Percentiles rank a stretch among this genome's conserved stretches.
Conservation (phyloP, 768 basidiomycete species). For the Russula emetica region DNA sequence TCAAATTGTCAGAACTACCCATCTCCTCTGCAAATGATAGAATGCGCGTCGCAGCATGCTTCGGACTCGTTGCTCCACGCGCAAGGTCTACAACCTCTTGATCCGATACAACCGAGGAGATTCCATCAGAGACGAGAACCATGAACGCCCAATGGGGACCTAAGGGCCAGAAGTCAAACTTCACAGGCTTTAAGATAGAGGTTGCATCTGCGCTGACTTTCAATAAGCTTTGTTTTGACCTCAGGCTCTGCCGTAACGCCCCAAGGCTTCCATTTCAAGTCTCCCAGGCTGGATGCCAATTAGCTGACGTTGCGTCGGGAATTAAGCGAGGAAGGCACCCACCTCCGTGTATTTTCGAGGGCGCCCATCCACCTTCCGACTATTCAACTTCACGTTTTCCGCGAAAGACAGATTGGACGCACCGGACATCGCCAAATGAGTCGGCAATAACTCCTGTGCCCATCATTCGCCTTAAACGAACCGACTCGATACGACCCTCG, state of each 20-base stretch:
- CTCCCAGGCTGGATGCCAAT: conserved; percentile 60
- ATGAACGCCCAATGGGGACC: conserved; percentile 84
- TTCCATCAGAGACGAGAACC: conserved; percentile 88
- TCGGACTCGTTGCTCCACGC: conserved; percentile 64
- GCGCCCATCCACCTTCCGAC: conserved; percentile 85
- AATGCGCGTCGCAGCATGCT: conserved; percentile 76
- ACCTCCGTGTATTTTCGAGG: conserved; percentile 88
- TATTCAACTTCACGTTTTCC: neutral
- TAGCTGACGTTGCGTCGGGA: conserved; percentile 7
- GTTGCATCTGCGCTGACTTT: conserved; percentile 47
- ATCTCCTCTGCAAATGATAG: conserved; percentile 84
- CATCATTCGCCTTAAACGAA: conserved; percentile 83
- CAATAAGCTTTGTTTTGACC: conserved; percentile 65
- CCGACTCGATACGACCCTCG: conserved; percentile 83
- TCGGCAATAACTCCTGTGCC: conserved; percentile 86
- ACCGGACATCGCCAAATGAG: conserved; percentile 91
- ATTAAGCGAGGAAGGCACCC: conserved; percentile 30
- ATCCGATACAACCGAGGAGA: conserved; percentile 87
- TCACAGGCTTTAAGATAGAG: neutral
- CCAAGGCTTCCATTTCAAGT: conserved; percentile 81
- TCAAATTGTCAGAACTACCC: conserved; percentile 87
- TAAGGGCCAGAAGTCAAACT: conserved; percentile 32
- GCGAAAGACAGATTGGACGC: conserved; percentile 27
- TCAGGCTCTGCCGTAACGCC: conserved; percentile 95
- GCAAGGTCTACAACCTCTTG: conserved; percentile 92